Evolutionary conservation across 148 eudicot species (phyloP).

Genomic region (Amaranthus cruentus): DNA sequence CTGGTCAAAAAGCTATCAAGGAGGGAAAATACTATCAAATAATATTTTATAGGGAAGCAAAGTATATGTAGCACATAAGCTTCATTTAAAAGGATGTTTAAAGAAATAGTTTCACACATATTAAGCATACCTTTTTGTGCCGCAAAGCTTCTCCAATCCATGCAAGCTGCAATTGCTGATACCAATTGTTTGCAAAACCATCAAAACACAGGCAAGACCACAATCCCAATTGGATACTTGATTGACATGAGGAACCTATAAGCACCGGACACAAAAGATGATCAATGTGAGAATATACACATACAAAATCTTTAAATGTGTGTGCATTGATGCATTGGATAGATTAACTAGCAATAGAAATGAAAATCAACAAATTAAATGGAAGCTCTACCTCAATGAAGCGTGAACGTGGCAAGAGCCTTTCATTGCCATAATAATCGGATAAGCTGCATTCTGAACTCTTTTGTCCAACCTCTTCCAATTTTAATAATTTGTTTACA

Average conservation of each 20-base stretch:
- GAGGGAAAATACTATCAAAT: not conserved
- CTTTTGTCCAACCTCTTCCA: slow-evolving; percentile 46
- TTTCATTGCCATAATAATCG: slow-evolving; percentile 31
- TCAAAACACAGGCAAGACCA: slow-evolving; percentile 93
- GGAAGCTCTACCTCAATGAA: slow-evolving; percentile 52
- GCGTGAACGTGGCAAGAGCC: slow-evolving; percentile 40
- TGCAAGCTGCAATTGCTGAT: slow-evolving; percentile 43
- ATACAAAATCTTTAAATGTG: not conserved
- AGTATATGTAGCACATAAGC: not conserved
- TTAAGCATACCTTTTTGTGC: slow-evolving; percentile 59
- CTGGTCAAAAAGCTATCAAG: not conserved
- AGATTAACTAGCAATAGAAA: not conserved
- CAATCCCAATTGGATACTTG: slow-evolving; percentile 88
- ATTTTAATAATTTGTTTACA: slow-evolving; percentile 54
- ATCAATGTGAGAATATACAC: not conserved
- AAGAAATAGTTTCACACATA: slow-evolving; percentile 8
- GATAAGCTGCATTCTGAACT: slow-evolving; percentile 32
- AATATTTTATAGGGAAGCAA: not conserved
- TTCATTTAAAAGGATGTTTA: not conserved
- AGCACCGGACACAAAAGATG: slow-evolving; percentile 1
- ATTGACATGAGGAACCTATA: slow-evolving; percentile 71
- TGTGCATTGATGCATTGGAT: not conserved
- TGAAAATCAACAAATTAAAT: slow-evolving; percentile 1
- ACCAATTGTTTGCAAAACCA: slow-evolving; percentile 82
- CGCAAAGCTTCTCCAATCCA: slow-evolving; percentile 55